Conservation (phyloP, 1,284 basidiomycete species). For the Cystobasidium sp. region DNA sequence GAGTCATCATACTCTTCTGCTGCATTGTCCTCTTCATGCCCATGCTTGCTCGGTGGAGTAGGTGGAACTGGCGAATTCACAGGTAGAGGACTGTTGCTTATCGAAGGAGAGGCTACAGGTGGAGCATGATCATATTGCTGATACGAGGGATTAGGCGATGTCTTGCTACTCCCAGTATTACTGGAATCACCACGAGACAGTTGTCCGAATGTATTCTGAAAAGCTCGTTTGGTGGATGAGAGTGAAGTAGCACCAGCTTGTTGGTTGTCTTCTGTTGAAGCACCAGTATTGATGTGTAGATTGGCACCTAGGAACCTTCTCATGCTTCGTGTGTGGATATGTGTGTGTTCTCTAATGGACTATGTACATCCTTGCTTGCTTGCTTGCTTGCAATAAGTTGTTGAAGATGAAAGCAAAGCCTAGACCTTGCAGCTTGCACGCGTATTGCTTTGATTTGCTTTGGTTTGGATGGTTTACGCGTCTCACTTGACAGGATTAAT, state of each 20-base stretch:
- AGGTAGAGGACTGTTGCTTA: neutral
- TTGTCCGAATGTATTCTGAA: constrained; percentile 34
- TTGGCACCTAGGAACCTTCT: constrained; percentile 7
- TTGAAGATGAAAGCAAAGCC: no score
- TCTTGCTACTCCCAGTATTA: no score
- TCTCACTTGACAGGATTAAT: no score
- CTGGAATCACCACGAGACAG: neutral
- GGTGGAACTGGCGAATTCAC: constrained; percentile 8
- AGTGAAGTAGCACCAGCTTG: neutral
- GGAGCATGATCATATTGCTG: neutral
- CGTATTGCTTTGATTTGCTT: no score
- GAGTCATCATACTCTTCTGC: constrained; percentile 1
- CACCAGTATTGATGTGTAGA: constrained; percentile 6
- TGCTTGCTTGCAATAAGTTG: no score
- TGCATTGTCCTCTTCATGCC: neutral
- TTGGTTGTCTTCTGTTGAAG: neutral
- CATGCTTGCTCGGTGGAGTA: constrained; percentile 24
- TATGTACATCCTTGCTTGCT: no score
- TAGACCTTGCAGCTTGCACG: no score
- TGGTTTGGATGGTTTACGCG: no score
- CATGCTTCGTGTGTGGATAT: neutral
- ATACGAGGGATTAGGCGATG: neutral
- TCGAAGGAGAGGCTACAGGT: neutral
- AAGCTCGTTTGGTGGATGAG: constrained; percentile 29
- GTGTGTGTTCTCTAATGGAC: no score